A percentile compares a stretch with the other conserved stretches of the same genome.
phyloP scores from a whole-genome alignment of 306 rosid species.

The Cicer cuneatum region DNA sequence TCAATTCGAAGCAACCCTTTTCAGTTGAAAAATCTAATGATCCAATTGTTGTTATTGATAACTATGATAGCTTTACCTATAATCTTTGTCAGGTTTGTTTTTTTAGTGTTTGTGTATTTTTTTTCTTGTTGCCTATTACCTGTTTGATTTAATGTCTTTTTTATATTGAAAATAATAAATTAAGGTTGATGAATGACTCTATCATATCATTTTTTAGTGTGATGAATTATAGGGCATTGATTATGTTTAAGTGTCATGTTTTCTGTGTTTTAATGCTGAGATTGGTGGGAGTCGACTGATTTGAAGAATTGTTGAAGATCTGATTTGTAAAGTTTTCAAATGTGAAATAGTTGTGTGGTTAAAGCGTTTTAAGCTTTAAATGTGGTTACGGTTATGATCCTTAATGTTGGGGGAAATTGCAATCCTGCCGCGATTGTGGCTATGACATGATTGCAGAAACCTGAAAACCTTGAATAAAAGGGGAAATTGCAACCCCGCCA shows the following conservation, averaged over 20 bases:
- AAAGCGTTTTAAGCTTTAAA: not conserved
- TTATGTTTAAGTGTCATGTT: not conserved
- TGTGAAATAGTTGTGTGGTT: not conserved
- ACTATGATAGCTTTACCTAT: conserved; percentile 84
- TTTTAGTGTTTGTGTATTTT: not conserved
- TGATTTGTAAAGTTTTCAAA: not conserved
- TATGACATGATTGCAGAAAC: not conserved
- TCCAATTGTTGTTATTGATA: conserved; percentile 60
- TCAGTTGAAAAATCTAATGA: conserved; percentile 30
- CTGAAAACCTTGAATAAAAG: not conserved
- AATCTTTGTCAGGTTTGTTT: conserved; percentile 85
- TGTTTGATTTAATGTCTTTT: not conserved
- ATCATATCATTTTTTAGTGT: not conserved
- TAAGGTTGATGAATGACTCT: conserved; percentile 15
- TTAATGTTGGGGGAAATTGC: not conserved
- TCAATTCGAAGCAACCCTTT: conserved; percentile 18
- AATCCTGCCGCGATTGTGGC: not conserved
- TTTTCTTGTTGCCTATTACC: not conserved
- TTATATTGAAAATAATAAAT: not conserved
- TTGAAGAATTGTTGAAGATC: conserved; percentile 1
- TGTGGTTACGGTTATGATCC: not conserved
- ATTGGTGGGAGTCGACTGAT: not conserved
- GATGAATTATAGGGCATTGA: not conserved
- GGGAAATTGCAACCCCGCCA: not conserved
- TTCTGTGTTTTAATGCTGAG: not conserved